Base-by-base conservation (phyloP, 1,284 basidiomycete species). In the Heterobasidion annosum region DNA sequence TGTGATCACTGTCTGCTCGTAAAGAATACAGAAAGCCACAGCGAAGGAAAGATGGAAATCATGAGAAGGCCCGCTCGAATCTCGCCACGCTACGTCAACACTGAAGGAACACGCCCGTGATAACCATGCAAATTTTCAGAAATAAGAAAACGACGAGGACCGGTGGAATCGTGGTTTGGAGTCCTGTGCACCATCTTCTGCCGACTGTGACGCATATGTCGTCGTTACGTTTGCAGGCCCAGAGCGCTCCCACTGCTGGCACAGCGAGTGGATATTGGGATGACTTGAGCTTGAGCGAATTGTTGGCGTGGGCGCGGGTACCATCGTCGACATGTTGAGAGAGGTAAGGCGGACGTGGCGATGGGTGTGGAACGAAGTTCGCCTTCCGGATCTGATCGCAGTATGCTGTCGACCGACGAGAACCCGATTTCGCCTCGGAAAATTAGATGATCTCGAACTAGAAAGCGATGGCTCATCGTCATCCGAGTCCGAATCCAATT, bases 221-320 rank as follows among this genome's bases (percentile, higher is more conserved):
- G 70, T 61, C 12, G 81, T 81, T 63, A 76, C 70, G 60, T 82
- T 81, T 34, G 80, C 81, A 8, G 83, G 79, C 6, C 82, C 81
- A 3, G 69, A 64, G 25, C 67, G 65, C 2, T 75, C 69, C 79
- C 80, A 88, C 53, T 80, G 73, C 58, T 78, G 69, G 51, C 83
- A 78, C n/a, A 86, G 71, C 8, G 74, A 72, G 9, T 72, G 65
- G 48, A 86, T 75, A 60, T 82, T 77, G 9, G 81, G 73, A 63
- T 85, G 77, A 57, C 82, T 84, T 33, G 64, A 65, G 56, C 68
- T 70, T 44, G 71, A 67, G 35, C 75, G 76, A 19, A 83, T 71
- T 4, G 73, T 72, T 2, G 82, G 79, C 4, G 73, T 70, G 3
- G 79, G 73, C 2, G 74, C 72, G 33, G 69, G 65, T 7, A 70